Evolutionary conservation across 108 stramenopile species (phyloP).

Genomic region (Cyclotella sp.): DNA sequence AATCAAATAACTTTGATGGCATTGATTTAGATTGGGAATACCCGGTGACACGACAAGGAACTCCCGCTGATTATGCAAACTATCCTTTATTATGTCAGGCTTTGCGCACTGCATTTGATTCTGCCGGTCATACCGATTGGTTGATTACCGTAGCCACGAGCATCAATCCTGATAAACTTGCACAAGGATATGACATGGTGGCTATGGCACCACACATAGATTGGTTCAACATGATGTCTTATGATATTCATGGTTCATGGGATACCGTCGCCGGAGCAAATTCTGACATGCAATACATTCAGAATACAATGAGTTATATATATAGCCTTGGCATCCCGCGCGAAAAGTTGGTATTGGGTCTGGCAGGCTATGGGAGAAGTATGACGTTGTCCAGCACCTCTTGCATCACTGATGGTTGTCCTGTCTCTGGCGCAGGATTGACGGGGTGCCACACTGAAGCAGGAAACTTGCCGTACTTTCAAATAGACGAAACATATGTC

Average conservation of each 20-base stretch:
- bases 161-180: slow-evolving; percentile 21
- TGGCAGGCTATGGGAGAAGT: slow-evolving; percentile 43
- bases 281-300: slow-evolving; percentile 41
- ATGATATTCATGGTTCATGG: slow-evolving; percentile 40
- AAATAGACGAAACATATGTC: slow-evolving; percentile 34
- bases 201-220: slow-evolving; percentile 32
- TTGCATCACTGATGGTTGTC: slow-evolving; percentile 41
- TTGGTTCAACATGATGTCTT: slow-evolving; percentile 50
- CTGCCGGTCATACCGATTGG: slow-evolving; percentile 33
- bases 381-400: slow-evolving; percentile 11
- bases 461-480: slow-evolving; percentile 35
- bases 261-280: slow-evolving; percentile 36
- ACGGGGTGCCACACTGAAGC: slow-evolving; percentile 35
- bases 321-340: slow-evolving; percentile 25
- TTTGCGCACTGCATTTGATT: slow-evolving; percentile 28
- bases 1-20: slow-evolving; percentile 31
- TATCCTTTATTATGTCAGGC: slow-evolving; percentile 41
- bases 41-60: slow-evolving; percentile 32
- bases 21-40: slow-evolving; percentile 48
- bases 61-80: slow-evolving; percentile 39
- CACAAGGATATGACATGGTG: slow-evolving; percentile 39
- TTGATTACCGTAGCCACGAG: slow-evolving; percentile 42
- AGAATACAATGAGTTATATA: slow-evolving; percentile 27
- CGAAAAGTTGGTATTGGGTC: slow-evolving; percentile 45
- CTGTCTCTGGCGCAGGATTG: slow-evolving; percentile 23